Evolutionary conservation across 1,284 basidiomycete genomes (phyloP).

Genomic region (Pseudozyma sp.): DNA sequence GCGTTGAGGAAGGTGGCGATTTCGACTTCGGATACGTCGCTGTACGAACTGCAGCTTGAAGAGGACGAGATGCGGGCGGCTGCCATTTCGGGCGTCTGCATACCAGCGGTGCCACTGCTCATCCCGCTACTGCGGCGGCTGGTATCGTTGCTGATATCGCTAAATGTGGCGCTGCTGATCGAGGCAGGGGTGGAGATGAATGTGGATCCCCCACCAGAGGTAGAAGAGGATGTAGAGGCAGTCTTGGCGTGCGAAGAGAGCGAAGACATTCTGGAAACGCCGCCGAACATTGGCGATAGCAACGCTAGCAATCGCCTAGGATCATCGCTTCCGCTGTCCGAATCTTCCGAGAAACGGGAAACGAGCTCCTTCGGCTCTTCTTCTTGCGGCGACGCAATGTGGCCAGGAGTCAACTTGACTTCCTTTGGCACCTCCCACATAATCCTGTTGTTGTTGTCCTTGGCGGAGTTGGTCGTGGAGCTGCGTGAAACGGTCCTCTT

Average conservation of each 20-base stretch:
- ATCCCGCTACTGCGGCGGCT: slow-evolving; percentile 1
- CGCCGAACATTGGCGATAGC: slow-evolving; percentile 9
- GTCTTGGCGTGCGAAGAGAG: neutral
- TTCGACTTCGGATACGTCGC: too few relatives aligned
- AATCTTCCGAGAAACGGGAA: slow-evolving; percentile 28
- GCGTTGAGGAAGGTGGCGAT: too few relatives aligned
- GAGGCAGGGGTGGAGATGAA: neutral
- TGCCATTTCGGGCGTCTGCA: too few relatives aligned
- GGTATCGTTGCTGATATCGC: neutral
- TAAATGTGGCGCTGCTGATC: neutral
- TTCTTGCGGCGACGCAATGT: slow-evolving; percentile 3
- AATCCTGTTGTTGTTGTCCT: too few relatives aligned
- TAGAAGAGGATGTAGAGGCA: neutral
- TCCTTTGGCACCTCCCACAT: neutral
- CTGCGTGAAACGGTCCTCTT: slow-evolving; percentile 14
- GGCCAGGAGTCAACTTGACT: slow-evolving; percentile 27
- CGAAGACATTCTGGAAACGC: slow-evolving; percentile 6
- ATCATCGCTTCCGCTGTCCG: slow-evolving; percentile 19
- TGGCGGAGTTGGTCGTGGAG: neutral
- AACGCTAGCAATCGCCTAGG: slow-evolving; percentile 3
- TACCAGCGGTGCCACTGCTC: neutral
- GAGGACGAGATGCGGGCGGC: too few relatives aligned
- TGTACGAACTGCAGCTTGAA: too few relatives aligned
- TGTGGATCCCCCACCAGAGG: too few relatives aligned
- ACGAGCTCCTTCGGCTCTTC: slow-evolving; percentile 3